These are phyloP conservation scores for Pachyrhizus erosus DNA, from an alignment of 306 rosid species.

Conservation along the genomic window DNA sequence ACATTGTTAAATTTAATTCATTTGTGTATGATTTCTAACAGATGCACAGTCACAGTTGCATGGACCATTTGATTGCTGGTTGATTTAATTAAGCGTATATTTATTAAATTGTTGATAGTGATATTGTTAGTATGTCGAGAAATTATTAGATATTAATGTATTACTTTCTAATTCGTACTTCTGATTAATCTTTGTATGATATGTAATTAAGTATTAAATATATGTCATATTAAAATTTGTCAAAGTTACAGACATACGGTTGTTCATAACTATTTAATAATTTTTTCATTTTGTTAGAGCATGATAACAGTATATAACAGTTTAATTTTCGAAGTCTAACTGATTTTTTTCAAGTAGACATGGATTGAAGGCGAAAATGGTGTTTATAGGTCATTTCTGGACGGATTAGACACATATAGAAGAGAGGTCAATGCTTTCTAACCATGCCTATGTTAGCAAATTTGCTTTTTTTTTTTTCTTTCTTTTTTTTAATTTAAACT, in stretches of 20 bases:
- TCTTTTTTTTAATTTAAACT: neutral
- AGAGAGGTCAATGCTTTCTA: slow-evolving; percentile 70
- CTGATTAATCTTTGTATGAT: too few relatives aligned
- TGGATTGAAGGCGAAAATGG: slow-evolving; percentile 86
- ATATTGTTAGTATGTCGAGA: too few relatives aligned
- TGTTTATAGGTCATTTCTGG: slow-evolving; percentile 83
- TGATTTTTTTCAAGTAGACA: slow-evolving; percentile 61
- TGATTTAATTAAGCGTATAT: neutral
- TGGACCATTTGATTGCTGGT: slow-evolving; percentile 23
- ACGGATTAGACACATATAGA: slow-evolving; percentile 86
- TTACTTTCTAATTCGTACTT: too few relatives aligned
- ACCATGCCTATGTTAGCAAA: neutral
- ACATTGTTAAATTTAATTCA: slow-evolving; percentile 20
- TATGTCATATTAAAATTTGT: too few relatives aligned
- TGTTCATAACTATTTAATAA: too few relatives aligned
- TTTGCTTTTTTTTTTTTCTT: neutral
- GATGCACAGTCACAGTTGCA: neutral
- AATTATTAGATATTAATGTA: too few relatives aligned
- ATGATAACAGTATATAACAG: too few relatives aligned
- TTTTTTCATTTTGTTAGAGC: too few relatives aligned
- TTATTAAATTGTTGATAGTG: neutral
- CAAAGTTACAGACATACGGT: too few relatives aligned
- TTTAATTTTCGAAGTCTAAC: neutral
- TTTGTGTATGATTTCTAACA: neutral
- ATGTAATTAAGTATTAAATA: too few relatives aligned